Conservation (phyloP, 805 yeast species). For the Kodamaea laetipori region DNA sequence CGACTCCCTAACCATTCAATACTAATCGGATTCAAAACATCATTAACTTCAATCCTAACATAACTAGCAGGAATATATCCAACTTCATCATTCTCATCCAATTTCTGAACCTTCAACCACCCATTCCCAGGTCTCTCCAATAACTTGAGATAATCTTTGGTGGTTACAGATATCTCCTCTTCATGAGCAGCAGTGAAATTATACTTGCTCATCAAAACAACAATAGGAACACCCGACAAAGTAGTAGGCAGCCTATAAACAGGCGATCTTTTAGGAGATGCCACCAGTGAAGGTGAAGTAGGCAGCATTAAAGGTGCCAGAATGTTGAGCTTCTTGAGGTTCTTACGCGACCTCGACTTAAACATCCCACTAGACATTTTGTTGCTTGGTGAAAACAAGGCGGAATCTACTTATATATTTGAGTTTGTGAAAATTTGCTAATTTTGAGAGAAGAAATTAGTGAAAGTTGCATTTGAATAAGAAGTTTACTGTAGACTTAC, state of each 20-base stretch:
- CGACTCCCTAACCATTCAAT: slow-evolving; percentile 8
- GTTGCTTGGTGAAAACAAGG: neutral
- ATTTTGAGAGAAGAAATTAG: neutral
- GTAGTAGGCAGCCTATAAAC: slow-evolving; percentile 14
- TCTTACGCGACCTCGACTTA: slow-evolving; percentile 28
- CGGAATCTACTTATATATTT: slow-evolving; percentile 1
- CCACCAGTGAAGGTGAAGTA: slow-evolving; percentile 10
- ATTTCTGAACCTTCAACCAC: slow-evolving; percentile 37
- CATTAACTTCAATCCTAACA: slow-evolving; percentile 43
- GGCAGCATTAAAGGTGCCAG: slow-evolving; percentile 23
- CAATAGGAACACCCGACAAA: slow-evolving; percentile 18
- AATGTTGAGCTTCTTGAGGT: slow-evolving; percentile 29
- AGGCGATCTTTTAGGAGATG: slow-evolving; percentile 10
- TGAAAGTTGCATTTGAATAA: neutral
- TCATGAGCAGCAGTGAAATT: slow-evolving; percentile 30
- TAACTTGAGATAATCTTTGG: slow-evolving; percentile 33
- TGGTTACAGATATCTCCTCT: slow-evolving; percentile 30
- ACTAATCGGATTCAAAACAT: slow-evolving; percentile 32
- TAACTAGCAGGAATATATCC: slow-evolving; percentile 45
- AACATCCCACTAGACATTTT: slow-evolving; percentile 28
- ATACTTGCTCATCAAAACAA: slow-evolving; percentile 35
- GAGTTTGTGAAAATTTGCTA: slow-evolving; percentile 6
- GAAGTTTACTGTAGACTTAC: too few species aligned
- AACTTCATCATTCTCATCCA: slow-evolving; percentile 22
- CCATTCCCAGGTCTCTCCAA: slow-evolving; percentile 42